These are phyloP conservation scores for Acanthamoeba triangularis DNA, from an alignment of 208 protist species.

Conservation along the genomic window DNA sequence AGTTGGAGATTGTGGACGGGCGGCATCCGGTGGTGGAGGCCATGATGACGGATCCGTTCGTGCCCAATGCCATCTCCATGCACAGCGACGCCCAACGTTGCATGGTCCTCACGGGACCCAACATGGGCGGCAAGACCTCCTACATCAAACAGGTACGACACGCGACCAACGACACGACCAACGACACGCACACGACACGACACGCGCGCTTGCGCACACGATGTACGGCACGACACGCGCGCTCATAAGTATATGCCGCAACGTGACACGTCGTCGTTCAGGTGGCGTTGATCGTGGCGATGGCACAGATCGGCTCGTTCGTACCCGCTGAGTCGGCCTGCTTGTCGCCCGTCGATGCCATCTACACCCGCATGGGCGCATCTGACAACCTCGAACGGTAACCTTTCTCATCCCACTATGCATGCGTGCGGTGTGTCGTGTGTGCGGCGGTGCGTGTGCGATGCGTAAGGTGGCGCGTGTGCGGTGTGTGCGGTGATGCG, in stretches of 20 bases:
- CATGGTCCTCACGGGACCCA: conserved; percentile 85
- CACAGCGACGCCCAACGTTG: conserved; percentile 34
- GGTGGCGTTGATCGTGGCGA: conserved; percentile 82
- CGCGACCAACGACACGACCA: too few relatives aligned
- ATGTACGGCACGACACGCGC: not conserved
- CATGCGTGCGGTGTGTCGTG: too few relatives aligned
- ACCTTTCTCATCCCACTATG: not conserved
- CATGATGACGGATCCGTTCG: conserved; percentile 70
- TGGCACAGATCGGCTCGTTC: conserved; percentile 87
- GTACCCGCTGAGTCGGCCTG: conserved; percentile 79
- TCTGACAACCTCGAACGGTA: conserved; percentile 81
- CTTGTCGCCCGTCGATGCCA: conserved; percentile 81
- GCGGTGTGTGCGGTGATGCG: too few relatives aligned
- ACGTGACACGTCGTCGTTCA: not conserved
- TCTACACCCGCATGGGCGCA: conserved; percentile 89
- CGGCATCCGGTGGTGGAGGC: conserved; percentile 84
- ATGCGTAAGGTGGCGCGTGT: too few relatives aligned
- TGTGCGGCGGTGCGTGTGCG: not conserved
- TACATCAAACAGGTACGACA: conserved; percentile 79
- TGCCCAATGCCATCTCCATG: conserved; percentile 80
- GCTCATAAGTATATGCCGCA: not conserved
- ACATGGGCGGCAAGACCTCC: conserved; percentile 89
- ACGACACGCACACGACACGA: too few relatives aligned
- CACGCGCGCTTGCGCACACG: not conserved
- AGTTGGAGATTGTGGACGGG: conserved; percentile 77